These are phyloP conservation scores for Sideroxylon spinosum DNA, from an alignment of 179 eudicot genomes.

Conservation along the genomic window DNA sequence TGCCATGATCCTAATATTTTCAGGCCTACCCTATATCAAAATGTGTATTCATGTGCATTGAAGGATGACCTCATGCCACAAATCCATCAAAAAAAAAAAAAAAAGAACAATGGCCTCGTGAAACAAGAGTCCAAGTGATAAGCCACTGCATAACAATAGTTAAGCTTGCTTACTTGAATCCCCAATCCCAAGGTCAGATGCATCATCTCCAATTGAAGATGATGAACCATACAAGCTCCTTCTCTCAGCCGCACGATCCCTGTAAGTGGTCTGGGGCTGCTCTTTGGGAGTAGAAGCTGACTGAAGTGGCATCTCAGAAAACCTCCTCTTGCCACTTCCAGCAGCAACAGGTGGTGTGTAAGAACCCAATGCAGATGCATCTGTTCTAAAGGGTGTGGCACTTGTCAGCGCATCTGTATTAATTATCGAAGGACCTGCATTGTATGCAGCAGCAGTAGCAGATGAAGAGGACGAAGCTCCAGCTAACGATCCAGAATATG, in stretches of 20 bases:
- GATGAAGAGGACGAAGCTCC: conserved; percentile 27
- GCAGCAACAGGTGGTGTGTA: conserved; percentile 53
- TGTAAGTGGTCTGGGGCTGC: conserved; percentile 61
- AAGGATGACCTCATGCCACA: not conserved
- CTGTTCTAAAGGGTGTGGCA: conserved; percentile 66
- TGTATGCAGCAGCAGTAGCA: conserved; percentile 18
- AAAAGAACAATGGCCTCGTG: too few species aligned
- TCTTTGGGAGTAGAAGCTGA: conserved; percentile 49
- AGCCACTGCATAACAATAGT: not conserved
- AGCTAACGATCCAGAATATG: conserved; percentile 43
- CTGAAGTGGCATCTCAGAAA: conserved; percentile 77
- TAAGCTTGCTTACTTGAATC: conserved; percentile 69
- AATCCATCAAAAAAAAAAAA: too few species aligned
- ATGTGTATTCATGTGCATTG: not conserved
- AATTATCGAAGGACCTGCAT: conserved; percentile 26
- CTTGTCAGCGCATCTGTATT: conserved; percentile 36
- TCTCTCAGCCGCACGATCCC: conserved; percentile 98
- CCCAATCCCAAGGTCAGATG: conserved; percentile 38
- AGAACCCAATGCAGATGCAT: conserved; percentile 79
- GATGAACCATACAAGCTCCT: conserved; percentile 91
- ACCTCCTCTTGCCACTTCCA: conserved; percentile 81
- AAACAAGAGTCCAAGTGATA: too few species aligned
- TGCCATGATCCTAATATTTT: not conserved
- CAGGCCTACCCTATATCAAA: not conserved
- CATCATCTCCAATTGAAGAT: conserved; percentile 55